phyloP scores from a whole-genome alignment of 1,284 basidiomycete genomes.

The Apiotrichum gracile region DNA sequence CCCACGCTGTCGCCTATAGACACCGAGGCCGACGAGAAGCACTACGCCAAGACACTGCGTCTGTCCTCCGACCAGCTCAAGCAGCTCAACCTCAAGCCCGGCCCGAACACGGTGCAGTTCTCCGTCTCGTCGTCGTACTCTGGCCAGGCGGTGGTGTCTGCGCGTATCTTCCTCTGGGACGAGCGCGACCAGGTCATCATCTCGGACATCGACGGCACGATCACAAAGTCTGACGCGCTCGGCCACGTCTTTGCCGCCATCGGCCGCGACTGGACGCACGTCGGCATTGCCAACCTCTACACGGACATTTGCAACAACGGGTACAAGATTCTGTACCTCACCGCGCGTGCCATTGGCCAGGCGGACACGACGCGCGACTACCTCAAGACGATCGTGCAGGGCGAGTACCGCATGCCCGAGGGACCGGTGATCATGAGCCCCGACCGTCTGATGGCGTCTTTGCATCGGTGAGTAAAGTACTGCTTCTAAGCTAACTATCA shows the following conservation, averaged over 20 bases:
- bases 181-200: slow-evolving; percentile 82
- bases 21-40: slow-evolving; percentile 25
- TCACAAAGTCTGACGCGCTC: slow-evolving; percentile 97
- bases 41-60: slow-evolving; percentile 87
- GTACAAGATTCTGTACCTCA: slow-evolving; percentile 98
- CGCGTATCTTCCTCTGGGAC: slow-evolving; percentile 95
- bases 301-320: slow-evolving; percentile 94
- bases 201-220: slow-evolving; percentile 98
- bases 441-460: slow-evolving; percentile 85
- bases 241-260: slow-evolving; percentile 99
- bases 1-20: not conserved
- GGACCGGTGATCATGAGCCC: slow-evolving; percentile 99
- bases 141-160: slow-evolving; percentile 78
- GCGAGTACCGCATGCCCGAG: slow-evolving; percentile 90
- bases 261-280: slow-evolving; percentile 98
- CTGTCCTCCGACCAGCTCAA: slow-evolving; percentile 83
- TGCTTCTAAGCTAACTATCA: slow-evolving; percentile 35
- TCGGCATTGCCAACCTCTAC: slow-evolving; percentile 96
- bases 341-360: slow-evolving; percentile 95
- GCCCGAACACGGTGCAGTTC: slow-evolving; percentile 89
- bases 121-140: slow-evolving; percentile 77
- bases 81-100: slow-evolving; percentile 76
- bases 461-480: slow-evolving; percentile 73
- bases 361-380: slow-evolving; percentile 96
- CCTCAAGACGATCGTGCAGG: slow-evolving; percentile 89